Percentiles rank a stretch among this genome's conserved stretches.
Evolutionary conservation across 148 eudicot genomes (phyloP).

Genomic region (Diospyros lotus): DNA sequence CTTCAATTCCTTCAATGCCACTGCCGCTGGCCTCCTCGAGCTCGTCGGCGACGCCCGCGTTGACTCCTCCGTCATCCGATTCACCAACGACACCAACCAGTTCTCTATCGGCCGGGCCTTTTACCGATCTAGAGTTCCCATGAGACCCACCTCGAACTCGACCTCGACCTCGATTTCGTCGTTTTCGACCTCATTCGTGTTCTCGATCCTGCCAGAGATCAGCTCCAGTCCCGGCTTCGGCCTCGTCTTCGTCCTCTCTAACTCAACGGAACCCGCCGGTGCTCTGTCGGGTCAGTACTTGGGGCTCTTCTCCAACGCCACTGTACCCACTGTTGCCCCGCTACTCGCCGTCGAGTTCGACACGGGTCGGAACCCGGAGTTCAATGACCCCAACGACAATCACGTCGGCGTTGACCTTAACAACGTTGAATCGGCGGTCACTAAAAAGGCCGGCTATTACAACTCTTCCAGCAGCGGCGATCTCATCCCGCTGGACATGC

Average conservation of each 20-base stretch:
- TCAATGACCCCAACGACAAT: constrained; percentile 39
- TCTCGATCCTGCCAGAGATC: constrained; percentile 39
- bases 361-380: constrained; percentile 39
- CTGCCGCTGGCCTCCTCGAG: constrained; percentile 12
- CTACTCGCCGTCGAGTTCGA: constrained; percentile 49
- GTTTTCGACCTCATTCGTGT: constrained; percentile 46
- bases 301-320: constrained; percentile 29
- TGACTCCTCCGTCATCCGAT: constrained; percentile 32
- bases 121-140: constrained; percentile 20
- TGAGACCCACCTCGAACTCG: constrained; percentile 21
- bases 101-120: constrained; percentile 42
- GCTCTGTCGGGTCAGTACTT: constrained; percentile 46
- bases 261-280: constrained; percentile 21
- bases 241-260: constrained; percentile 38
- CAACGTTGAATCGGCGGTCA: constrained; percentile 21
- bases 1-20: constrained; percentile 37
- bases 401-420: constrained; percentile 48
- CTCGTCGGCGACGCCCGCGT: constrained; percentile 34
- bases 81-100: constrained; percentile 43
- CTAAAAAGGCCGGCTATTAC: constrained; percentile 33
- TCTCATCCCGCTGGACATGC: constrained; percentile 30
- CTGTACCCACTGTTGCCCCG: constrained; percentile 18
- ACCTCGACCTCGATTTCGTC: constrained; percentile 19
- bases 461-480: background rate
- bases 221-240: constrained; percentile 52